A percentile compares a stretch with the other conserved stretches of the same genome.
phyloP scores from a whole-genome alignment of 1,139 yeast genomes.

The Kurtzmaniella quercitrusa region DNA sequence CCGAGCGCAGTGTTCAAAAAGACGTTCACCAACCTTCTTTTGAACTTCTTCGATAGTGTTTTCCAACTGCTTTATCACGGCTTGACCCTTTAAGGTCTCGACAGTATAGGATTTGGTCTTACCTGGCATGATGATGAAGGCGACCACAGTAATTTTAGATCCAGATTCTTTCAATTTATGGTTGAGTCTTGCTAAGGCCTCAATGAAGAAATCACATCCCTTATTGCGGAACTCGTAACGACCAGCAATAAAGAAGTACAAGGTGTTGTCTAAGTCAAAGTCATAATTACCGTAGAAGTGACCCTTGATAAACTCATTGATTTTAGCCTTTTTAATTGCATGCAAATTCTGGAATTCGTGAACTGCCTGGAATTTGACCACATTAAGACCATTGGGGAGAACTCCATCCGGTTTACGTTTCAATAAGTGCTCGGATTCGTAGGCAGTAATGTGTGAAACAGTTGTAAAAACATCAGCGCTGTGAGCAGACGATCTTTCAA shows the following conservation, averaged over 20 bases:
- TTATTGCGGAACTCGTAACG: slow-evolving; percentile 95
- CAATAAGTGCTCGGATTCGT: slow-evolving; percentile 86
- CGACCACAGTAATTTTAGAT: slow-evolving; percentile 89
- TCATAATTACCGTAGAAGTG: slow-evolving; percentile 97
- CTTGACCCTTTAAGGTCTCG: slow-evolving; percentile 94
- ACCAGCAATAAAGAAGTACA: slow-evolving; percentile 95
- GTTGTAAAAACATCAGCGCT: slow-evolving; percentile 97
- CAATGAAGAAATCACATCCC: slow-evolving; percentile 95
- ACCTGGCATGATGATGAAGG: slow-evolving; percentile 99
- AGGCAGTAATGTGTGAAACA: slow-evolving; percentile 94
- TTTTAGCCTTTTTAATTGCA: slow-evolving; percentile 85
- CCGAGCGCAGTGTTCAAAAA: slow-evolving; percentile 88
- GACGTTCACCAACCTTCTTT: slow-evolving; percentile 77
- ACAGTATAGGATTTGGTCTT: slow-evolving; percentile 90
- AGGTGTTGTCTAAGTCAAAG: slow-evolving; percentile 88
- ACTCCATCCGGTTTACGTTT: slow-evolving; percentile 98
- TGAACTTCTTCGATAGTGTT: slow-evolving; percentile 88
- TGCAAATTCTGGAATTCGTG: slow-evolving; percentile 98
- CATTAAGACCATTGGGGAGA: slow-evolving; percentile 93
- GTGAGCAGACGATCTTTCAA: slow-evolving; percentile 95
- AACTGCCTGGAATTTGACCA: slow-evolving; percentile 93
- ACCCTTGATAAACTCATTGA: slow-evolving; percentile 92
- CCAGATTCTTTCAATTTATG: slow-evolving; percentile 78
- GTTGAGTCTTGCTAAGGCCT: slow-evolving; percentile 86
- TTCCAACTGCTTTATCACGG: slow-evolving; percentile 88